Conservation (phyloP, 805 yeast genomes). For the Priceomyces carsonii region DNA sequence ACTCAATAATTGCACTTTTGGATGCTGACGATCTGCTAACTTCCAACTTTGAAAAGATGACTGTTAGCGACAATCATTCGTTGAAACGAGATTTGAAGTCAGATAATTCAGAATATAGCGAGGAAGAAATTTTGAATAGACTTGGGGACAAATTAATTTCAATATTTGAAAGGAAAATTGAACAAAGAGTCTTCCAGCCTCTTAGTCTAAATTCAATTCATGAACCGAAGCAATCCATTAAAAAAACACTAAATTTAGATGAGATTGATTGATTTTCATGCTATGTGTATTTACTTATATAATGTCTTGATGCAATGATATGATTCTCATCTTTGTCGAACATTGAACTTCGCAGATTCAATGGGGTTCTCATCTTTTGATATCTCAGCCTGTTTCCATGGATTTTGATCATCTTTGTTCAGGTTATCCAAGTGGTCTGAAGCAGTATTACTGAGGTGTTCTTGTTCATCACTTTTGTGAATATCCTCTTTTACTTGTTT, state of each 20-base stretch:
- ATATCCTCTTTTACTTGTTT: too few species aligned
- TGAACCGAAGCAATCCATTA: too few species aligned
- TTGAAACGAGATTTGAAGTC: too few species aligned
- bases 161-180: slow-evolving; percentile 27
- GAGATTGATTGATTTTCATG: slow-evolving; percentile 9
- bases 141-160: slow-evolving; percentile 39
- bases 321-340: neutral
- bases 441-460: too few species aligned
- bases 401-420: too few species aligned
- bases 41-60: neutral
- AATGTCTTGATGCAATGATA: too few species aligned
- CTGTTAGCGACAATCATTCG: too few species aligned
- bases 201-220: slow-evolving; percentile 5
- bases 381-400: slow-evolving; percentile 38
- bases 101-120: slow-evolving; percentile 5
- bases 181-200: slow-evolving; percentile 8
- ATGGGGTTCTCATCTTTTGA: slow-evolving; percentile 31
- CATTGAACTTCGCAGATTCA: slow-evolving; percentile 34
- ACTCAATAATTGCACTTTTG: neutral
- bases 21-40: neutral
- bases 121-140: slow-evolving; percentile 29
- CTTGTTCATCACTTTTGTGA: too few species aligned
- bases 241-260: too few species aligned
- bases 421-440: too few species aligned
- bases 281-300: too few species aligned